phyloP scores from a whole-genome alignment of 495 filamentous ascomycete species.

The Daldinia caldariorum region DNA sequence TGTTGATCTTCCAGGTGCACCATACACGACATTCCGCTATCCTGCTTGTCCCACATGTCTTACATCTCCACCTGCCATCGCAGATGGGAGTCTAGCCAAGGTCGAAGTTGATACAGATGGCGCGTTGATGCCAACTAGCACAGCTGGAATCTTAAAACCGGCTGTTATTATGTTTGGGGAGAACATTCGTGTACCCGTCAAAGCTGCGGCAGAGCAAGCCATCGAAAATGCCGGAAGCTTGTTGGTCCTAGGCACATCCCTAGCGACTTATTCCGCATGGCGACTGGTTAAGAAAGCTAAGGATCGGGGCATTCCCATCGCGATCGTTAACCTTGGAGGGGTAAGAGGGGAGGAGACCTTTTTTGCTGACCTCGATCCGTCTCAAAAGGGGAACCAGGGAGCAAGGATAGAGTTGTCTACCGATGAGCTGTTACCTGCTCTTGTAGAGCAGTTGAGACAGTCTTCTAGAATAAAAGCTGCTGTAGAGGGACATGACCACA shows the following conservation, averaged over 20 bases:
- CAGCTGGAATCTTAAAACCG: constrained; percentile 86
- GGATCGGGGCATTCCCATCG: constrained; percentile 84
- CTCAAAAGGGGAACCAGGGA: constrained; percentile 58
- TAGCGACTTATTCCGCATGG: constrained; percentile 97
- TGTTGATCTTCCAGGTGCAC: constrained; percentile 86
- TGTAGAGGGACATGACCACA: constrained; percentile 21
- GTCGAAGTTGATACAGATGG: constrained; percentile 84
- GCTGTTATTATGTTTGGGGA: constrained; percentile 97
- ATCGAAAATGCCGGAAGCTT: constrained; percentile 79
- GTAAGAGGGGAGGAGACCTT: constrained; percentile 81
- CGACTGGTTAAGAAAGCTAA: constrained; percentile 84
- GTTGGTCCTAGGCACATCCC: constrained; percentile 84
- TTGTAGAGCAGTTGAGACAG: constrained; percentile 57
- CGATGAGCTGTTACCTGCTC: constrained; percentile 62
- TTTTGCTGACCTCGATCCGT: constrained; percentile 62
- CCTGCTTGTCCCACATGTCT: constrained; percentile 88
- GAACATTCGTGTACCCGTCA: constrained; percentile 73
- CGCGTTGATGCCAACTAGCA: constrained; percentile 75
- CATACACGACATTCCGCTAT: constrained; percentile 90
- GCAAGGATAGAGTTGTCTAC: constrained; percentile 64
- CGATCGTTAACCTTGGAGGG: constrained; percentile 83
- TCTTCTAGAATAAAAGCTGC: constrained; percentile 24
- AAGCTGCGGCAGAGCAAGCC: constrained; percentile 77
- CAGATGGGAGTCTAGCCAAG: constrained; percentile 63
- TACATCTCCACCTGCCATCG: constrained; percentile 66